Percentiles rank a stretch among this genome's conserved stretches.
Evolutionary conservation across 2,329 filamentous ascomycete species (phyloP).

Genomic region (Fusarium lyarnte): DNA sequence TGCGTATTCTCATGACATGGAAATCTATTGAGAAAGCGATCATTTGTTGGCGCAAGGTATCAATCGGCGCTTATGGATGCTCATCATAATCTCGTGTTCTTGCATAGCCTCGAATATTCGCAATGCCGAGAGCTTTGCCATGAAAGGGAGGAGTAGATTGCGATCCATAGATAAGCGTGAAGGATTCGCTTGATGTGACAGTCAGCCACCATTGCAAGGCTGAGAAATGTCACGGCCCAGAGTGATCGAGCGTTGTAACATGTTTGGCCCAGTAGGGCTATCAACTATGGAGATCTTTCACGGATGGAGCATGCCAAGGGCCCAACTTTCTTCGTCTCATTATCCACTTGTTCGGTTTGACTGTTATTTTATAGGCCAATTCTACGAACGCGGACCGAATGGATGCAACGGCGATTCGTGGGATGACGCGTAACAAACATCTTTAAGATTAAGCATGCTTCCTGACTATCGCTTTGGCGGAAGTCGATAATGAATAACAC

Average conservation of each 20-base stretch:
- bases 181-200: not conserved
- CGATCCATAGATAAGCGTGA: not conserved
- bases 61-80: not conserved
- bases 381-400: not conserved
- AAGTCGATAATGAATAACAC: not conserved
- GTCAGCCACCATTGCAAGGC: not conserved
- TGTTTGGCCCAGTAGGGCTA: not conserved
- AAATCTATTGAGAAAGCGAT: rapidly evolving
- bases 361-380: not conserved
- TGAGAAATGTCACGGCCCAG: not conserved
- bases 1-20: not conserved
- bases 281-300: not conserved
- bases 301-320: not conserved
- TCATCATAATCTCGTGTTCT: not conserved
- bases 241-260: not conserved
- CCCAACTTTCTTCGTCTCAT: not conserved
- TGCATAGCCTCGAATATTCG: not conserved
- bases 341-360: not conserved
- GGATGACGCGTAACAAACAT: not conserved
- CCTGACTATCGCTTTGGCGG: not conserved
- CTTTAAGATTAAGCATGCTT: not conserved
- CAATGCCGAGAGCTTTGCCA: not conserved
- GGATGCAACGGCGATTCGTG: not conserved
- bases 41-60: not conserved
- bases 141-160: not conserved